phyloP scores from a whole-genome alignment of 2,329 filamentous ascomycete species.

The Neopestalotiopsis clavispora region DNA sequence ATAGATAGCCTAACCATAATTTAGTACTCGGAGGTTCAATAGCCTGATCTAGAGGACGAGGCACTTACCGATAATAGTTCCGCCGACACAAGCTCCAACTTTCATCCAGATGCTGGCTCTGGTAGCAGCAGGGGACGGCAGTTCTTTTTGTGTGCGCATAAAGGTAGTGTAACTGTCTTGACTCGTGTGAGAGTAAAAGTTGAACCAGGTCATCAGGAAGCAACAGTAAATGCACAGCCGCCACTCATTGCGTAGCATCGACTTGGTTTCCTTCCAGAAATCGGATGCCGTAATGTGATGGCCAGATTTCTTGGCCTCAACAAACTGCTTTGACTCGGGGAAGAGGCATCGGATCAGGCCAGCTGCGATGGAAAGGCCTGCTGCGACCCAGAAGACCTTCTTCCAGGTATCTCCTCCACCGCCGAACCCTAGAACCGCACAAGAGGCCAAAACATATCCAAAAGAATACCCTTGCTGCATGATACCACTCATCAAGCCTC shows the following conservation, averaged over 20 bases:
- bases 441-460: conserved; percentile 80
- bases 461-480: conserved; percentile 83
- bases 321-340: conserved; percentile 77
- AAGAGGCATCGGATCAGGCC: conserved; percentile 71
- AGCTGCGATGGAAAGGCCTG: conserved; percentile 70
- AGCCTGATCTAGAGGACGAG: background rate
- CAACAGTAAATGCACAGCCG: conserved; percentile 78
- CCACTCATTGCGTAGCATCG: conserved; percentile 75
- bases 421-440: conserved; percentile 75
- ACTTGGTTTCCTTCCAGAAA: conserved; percentile 73
- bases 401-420: conserved; percentile 70
- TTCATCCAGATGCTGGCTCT: conserved; percentile 85
- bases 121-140: conserved; percentile 66
- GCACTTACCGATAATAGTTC: conserved; percentile 62
- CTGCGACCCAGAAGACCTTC: conserved; percentile 75
- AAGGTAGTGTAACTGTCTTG: conserved; percentile 86
- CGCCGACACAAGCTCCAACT: conserved; percentile 75
- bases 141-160: conserved; percentile 74
- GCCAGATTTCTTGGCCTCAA: conserved; percentile 68
- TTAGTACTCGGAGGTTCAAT: background rate
- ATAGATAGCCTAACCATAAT: conserved; percentile 60
- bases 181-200: conserved; percentile 77
- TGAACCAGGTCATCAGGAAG: conserved; percentile 79
- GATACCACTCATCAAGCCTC: conserved; percentile 82
- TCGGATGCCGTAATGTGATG: conserved; percentile 52